Conservation (phyloP, 1,284 basidiomycete genomes). For the Bjerkandera adusta region DNA sequence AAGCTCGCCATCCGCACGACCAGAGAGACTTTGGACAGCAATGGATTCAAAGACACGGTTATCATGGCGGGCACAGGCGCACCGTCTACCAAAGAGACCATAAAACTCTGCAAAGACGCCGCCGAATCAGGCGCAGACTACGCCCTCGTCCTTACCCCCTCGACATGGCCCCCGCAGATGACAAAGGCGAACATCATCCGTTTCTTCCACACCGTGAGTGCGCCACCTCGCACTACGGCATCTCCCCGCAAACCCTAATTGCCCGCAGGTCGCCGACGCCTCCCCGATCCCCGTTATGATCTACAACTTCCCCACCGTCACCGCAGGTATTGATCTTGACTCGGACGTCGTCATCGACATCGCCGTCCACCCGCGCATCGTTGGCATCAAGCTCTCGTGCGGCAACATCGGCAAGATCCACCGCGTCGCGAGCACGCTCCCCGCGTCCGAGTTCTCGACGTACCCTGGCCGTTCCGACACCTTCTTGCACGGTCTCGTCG, state of each 20-base stretch:
- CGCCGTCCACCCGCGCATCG: constrained; percentile 82
- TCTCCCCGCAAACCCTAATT: neutral
- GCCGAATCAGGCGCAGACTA: constrained; percentile 79
- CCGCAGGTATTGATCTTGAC: constrained; percentile 84
- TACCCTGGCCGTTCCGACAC: constrained; percentile 67
- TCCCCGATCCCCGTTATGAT: constrained; percentile 87
- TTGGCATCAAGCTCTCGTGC: constrained; percentile 87
- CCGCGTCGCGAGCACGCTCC: constrained; percentile 61
- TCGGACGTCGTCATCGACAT: constrained; percentile 77
- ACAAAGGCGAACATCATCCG: constrained; percentile 56
- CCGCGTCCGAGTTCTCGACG: constrained; percentile 53
- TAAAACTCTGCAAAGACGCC: constrained; percentile 76
- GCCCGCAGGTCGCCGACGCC: constrained; percentile 67
- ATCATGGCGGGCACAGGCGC: constrained; percentile 88
- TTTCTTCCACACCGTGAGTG: constrained; percentile 59
- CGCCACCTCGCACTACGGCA: neutral
- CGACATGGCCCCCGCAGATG: constrained; percentile 67
- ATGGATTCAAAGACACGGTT: constrained; percentile 64
- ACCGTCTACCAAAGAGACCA: constrained; percentile 80
- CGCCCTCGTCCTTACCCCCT: constrained; percentile 73
- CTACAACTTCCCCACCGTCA: constrained; percentile 87
- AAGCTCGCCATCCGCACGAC: constrained; percentile 63
- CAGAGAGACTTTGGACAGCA: constrained; percentile 71
- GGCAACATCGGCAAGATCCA: constrained; percentile 84
- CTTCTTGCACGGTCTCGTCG: constrained; percentile 66